Conservation (phyloP, 2,329 filamentous ascomycete genomes). For the Diaporthe vaccinii region DNA sequence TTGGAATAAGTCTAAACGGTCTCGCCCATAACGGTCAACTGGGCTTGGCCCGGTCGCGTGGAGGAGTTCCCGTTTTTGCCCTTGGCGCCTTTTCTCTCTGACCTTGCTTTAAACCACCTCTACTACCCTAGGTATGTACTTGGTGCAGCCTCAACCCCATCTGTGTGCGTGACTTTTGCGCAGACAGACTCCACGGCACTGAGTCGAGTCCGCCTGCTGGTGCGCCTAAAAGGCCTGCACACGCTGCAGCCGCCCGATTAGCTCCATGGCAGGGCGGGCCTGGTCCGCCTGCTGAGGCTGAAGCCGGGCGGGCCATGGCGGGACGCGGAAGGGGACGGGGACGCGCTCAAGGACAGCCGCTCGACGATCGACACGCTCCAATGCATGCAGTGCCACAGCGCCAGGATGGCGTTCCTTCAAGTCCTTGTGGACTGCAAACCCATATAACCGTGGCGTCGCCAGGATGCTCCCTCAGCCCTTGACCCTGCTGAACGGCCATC, state of each 20-base stretch:
- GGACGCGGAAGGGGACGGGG: neutral
- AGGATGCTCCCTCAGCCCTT: neutral
- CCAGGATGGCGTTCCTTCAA: slow-evolving; percentile 13
- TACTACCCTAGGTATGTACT: too few species aligned
- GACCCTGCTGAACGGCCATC: neutral
- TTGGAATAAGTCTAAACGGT: too few species aligned
- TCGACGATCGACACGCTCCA: slow-evolving; percentile 3
- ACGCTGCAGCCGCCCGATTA: neutral
- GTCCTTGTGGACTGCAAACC: slow-evolving; percentile 12
- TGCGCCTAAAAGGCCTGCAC: neutral
- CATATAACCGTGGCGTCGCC: neutral
- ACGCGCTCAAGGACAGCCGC: neutral
- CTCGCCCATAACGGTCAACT: neutral
- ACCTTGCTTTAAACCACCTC: too few species aligned
- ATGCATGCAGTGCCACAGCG: slow-evolving; percentile 8
- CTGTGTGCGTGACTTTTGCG: neutral
- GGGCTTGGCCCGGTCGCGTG: too few species aligned
- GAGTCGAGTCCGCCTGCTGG: neutral
- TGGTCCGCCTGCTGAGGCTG: neutral
- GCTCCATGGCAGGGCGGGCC: neutral
- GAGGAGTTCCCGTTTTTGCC: too few species aligned
- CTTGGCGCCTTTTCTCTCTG: too few species aligned
- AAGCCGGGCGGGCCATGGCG: neutral
- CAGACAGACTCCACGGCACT: neutral
- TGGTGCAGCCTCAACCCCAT: neutral